Percentiles rank a stretch among this genome's conserved stretches.
phyloP scores from a whole-genome alignment of 2,329 filamentous ascomycete genomes.

The Penicillium sclerotigenum region DNA sequence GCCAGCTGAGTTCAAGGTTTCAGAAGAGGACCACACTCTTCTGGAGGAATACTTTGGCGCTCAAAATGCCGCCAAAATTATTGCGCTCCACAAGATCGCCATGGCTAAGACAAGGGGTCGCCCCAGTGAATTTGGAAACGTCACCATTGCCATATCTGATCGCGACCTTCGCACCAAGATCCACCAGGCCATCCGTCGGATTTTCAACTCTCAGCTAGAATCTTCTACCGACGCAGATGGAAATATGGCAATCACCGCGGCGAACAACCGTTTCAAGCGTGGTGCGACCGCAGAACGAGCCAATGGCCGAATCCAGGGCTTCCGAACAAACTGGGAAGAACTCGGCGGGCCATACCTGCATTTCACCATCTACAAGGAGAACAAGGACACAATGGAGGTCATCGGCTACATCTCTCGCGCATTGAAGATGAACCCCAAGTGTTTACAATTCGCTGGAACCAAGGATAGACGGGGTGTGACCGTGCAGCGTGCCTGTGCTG shows the following conservation, averaged over 20 bases:
- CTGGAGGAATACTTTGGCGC: conserved; percentile 52
- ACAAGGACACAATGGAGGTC: conserved; percentile 93
- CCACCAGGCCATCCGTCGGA: conserved; percentile 67
- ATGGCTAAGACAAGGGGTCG: conserved; percentile 54
- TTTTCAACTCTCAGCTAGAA: conserved; percentile 75
- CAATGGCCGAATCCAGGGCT: conserved; percentile 30
- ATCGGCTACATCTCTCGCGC: conserved; percentile 72
- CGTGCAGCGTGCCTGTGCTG: conserved; percentile 72
- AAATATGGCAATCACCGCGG: conserved; percentile 57
- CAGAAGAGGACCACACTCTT: conserved; percentile 45
- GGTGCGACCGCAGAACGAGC: conserved; percentile 32
- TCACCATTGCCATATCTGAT: conserved; percentile 57
- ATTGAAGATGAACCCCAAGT: conserved; percentile 65
- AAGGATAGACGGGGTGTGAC: conserved; percentile 88
- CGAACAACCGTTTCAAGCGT: conserved; percentile 35
- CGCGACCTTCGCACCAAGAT: conserved; percentile 61
- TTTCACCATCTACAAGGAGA: conserved; percentile 93
- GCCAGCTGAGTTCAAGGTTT: conserved; percentile 33
- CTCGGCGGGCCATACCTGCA: conserved; percentile 78
- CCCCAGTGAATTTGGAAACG: conserved; percentile 52
- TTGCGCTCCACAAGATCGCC: conserved; percentile 56
- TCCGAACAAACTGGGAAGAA: conserved; percentile 60
- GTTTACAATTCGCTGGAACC: conserved; percentile 79
- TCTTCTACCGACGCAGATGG: conserved; percentile 72
- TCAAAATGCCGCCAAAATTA: conserved; percentile 49